Percentiles rank a stretch among this genome's conserved stretches.
Evolutionary conservation across 2,329 filamentous ascomycete species (phyloP).

Genomic region (Cephalotrichum gorgonifer): DNA sequence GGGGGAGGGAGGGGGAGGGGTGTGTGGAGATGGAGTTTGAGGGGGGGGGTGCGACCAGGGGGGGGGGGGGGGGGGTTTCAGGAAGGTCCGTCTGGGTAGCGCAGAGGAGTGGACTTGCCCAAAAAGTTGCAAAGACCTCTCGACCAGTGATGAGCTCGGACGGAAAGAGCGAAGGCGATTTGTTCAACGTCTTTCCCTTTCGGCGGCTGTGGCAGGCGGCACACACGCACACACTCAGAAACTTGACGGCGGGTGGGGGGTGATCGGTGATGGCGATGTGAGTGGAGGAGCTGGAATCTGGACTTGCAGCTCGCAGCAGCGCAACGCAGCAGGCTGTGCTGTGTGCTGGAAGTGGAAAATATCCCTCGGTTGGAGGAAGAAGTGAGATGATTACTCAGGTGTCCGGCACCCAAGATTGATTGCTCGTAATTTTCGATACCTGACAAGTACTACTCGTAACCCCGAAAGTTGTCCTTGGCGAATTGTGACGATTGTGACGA

Average conservation of each 20-base stretch:
- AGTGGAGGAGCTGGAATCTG: neutral
- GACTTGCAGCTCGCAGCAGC: slow-evolving; percentile 5
- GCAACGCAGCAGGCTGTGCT: neutral
- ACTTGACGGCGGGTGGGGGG: neutral
- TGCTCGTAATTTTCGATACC: too few relatives aligned
- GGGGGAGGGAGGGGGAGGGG: neutral
- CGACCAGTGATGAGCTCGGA: neutral
- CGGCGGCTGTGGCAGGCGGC: neutral
- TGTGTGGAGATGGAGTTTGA: neutral
- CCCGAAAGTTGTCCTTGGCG: too few relatives aligned
- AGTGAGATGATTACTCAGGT: neutral
- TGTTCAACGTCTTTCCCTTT: neutral
- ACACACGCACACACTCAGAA: neutral
- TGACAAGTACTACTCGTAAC: too few relatives aligned
- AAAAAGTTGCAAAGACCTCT: neutral
- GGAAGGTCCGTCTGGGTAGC: too few relatives aligned
- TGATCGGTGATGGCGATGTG: too few relatives aligned
- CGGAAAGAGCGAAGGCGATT: neutral
- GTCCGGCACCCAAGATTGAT: too few relatives aligned
- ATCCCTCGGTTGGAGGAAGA: neutral
- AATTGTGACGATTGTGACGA: neutral
- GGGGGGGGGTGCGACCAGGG: neutral
- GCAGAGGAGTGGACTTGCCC: too few relatives aligned
- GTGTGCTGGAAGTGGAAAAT: neutral
- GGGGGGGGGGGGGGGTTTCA: neutral